Evolutionary conservation across 768 basidiomycete species (phyloP), one percentile per base, ranked within the genome.

Genomic region (Clavulina sp.): DNA sequence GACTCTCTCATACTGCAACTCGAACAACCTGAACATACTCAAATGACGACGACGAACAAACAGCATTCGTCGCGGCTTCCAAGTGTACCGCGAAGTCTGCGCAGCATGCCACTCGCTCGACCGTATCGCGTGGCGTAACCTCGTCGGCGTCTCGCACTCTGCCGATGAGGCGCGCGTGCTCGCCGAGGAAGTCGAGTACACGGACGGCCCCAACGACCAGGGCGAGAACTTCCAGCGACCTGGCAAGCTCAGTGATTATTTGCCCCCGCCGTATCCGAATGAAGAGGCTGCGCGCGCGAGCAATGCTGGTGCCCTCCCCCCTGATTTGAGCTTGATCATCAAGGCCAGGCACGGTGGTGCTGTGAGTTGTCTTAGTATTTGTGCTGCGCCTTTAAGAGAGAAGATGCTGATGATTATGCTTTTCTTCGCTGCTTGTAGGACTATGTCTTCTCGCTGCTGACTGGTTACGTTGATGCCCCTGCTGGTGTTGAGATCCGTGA

Each of bases 191-290:
- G 72, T 91, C 53, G 95, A 99, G 67, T 99, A 97, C 68, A 75
- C 78, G 61, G 95, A 99, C 62, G 95, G 95, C 32, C 95, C 95
- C 47, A 78, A 96, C 64, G 81, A 81, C 57, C 71, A 84, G 58
- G 95, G 95, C 58, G 89, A 96, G 69, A 97, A 95, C 92, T 99
- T 96, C 77, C 80, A 88, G 69, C 76, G 95, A 51, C 95, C 95
- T 9, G 95, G 95, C 68, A 99, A 99, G 69, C 81, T 97, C 53
- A 80, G 95, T 34, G 95, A 99, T 66, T 97, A 96, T 69, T 72
- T 99, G 74, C 95, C 93, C 51, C 63, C 73, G 43, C 88, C 95
- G 40, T 99, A 99, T 70, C 78, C 92, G 58, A 99, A 99, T 62
- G 93, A 97, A 57, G 89, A 96, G 72, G 93, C 95, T 58, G 89